Evolutionary conservation across 306 rosid species (phyloP).

Genomic region (Malus fusca): DNA sequence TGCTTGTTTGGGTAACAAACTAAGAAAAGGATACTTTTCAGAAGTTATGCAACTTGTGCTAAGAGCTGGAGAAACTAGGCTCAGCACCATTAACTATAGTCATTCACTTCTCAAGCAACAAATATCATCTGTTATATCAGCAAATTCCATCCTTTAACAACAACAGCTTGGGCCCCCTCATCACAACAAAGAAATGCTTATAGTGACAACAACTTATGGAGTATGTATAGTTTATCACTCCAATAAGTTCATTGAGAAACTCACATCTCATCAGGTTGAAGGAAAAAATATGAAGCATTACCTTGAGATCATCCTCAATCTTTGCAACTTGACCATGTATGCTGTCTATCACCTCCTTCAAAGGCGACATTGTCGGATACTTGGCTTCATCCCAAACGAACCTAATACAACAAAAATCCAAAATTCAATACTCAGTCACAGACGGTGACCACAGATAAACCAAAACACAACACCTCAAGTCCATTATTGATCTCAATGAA

Average conservation of each 20-base stretch:
- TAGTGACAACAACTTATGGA: background rate
- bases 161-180: background rate
- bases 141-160: background rate
- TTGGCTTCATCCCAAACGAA: constrained; percentile 96
- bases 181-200: background rate
- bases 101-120: background rate
- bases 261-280: background rate
- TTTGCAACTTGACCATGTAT: constrained; percentile 81
- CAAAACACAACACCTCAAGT: constrained; percentile 6
- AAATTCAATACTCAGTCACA: constrained; percentile 2
- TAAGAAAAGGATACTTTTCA: background rate
- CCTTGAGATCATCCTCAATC: constrained; percentile 96
- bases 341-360: constrained; percentile 65
- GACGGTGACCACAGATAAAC: background rate
- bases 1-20: background rate
- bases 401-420: constrained; percentile 24
- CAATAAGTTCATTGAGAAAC: background rate
- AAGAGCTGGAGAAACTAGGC: background rate
- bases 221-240: background rate
- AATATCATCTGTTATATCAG: background rate
- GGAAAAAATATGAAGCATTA: constrained; percentile 8
- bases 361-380: constrained; percentile 81
- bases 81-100: background rate
- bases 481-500: background rate
- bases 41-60: background rate